These are phyloP conservation scores for Coniochaeta sp. DNA, from an alignment of 2,329 filamentous ascomycete species.

Conservation along the genomic window DNA sequence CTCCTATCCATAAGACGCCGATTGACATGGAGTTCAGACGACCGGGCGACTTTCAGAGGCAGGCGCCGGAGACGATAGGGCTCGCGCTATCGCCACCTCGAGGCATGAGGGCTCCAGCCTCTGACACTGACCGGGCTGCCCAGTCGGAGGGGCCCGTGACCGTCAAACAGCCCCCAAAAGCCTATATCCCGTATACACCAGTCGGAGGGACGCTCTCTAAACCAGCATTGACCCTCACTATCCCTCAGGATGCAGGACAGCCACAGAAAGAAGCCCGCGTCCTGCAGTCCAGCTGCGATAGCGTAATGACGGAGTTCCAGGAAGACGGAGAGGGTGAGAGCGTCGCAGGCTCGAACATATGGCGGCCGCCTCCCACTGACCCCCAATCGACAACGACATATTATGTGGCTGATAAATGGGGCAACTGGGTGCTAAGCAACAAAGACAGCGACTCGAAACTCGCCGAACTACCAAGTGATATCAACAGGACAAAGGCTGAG, in stretches of 20 bases:
- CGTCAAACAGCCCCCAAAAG: conserved; percentile 8
- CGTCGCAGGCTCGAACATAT: conserved; percentile 34
- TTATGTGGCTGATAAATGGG: conserved; percentile 44
- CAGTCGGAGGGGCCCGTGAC: conserved; percentile 15
- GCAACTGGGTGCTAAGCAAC: conserved; percentile 46
- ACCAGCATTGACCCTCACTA: conserved; percentile 35
- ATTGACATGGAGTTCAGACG: conserved; percentile 14
- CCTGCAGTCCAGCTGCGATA: conserved; percentile 22
- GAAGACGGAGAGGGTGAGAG: conserved; percentile 35
- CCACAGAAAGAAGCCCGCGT: conserved; percentile 4
- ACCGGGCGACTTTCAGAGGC: conserved; percentile 13
- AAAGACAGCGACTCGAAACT: conserved; percentile 18
- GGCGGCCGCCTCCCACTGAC: conserved; percentile 40
- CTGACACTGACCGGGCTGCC: too few relatives aligned
- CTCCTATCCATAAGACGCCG: conserved; percentile 26
- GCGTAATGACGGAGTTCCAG: conserved; percentile 46
- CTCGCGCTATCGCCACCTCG: conserved; percentile 15
- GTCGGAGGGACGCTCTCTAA: conserved; percentile 16
- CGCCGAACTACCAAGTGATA: conserved; percentile 17
- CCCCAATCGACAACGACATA: conserved; percentile 37
- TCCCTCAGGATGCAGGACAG: conserved; percentile 16
- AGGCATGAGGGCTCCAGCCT: neutral
- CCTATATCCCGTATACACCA: conserved; percentile 10
- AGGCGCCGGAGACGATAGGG: conserved; percentile 32
- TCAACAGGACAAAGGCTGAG: conserved; percentile 9